Conservation (phyloP, 164 flowering plant genomes). For the Vitis rotundifolia region DNA sequence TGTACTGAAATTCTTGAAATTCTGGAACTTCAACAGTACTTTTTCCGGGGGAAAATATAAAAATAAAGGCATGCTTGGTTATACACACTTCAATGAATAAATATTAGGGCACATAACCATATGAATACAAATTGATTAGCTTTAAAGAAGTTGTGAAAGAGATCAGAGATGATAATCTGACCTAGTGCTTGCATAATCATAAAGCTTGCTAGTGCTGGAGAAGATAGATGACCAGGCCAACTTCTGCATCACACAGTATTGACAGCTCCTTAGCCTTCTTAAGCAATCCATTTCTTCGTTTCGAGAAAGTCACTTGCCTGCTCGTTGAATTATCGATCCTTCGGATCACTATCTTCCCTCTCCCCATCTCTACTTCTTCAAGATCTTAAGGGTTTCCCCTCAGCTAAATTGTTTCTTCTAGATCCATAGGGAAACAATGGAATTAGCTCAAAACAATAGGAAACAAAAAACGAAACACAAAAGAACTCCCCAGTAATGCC, state of each 20-base stretch:
- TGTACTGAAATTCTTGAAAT: too few species aligned
- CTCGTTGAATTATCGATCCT: slow-evolving; percentile 30
- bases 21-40: too few species aligned
- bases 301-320: slow-evolving; percentile 36
- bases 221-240: slow-evolving; percentile 29
- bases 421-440: neutral
- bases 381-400: neutral
- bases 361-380: slow-evolving; percentile 14
- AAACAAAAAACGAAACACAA: neutral
- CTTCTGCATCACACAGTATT: slow-evolving; percentile 34
- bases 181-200: slow-evolving; percentile 31
- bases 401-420: neutral
- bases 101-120: too few species aligned
- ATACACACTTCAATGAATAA: too few species aligned
- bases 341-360: slow-evolving; percentile 31
- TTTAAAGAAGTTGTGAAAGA: slow-evolving; percentile 1
- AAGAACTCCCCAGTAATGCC: too few species aligned
- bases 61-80: too few species aligned
- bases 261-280: slow-evolving; percentile 37
- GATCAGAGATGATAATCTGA: slow-evolving; percentile 3
- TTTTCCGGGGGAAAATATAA: too few species aligned
- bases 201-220: slow-evolving; percentile 33
- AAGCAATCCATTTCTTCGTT: slow-evolving; percentile 29
- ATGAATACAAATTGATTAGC: neutral
- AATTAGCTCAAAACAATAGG: neutral